These are phyloP conservation scores for Aspergillus sclerotiicarbonarius DNA, from an alignment of 495 filamentous ascomycete species.

Conservation along the genomic window DNA sequence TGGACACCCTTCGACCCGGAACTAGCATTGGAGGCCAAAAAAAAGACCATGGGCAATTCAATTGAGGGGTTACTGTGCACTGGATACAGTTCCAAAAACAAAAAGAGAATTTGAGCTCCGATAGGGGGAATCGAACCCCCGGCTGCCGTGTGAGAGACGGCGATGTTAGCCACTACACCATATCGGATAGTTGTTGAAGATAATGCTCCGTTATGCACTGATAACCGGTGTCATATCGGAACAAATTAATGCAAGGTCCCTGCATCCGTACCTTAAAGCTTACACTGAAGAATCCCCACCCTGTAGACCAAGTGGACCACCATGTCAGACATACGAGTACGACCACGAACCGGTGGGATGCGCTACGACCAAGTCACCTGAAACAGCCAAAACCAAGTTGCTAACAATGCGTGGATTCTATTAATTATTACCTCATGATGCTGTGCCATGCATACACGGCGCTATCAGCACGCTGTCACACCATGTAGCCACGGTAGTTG, in stretches of 20 bases:
- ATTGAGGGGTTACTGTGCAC: not conserved
- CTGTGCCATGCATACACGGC: conserved; percentile 13
- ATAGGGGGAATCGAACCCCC: conserved; percentile 40
- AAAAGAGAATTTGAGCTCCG: conserved; percentile 17
- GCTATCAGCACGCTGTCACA: conserved; percentile 7
- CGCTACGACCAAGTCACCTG: not conserved
- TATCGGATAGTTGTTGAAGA: not conserved
- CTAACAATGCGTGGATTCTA: conserved; percentile 23
- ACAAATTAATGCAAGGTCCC: too few species aligned
- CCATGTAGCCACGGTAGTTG: conserved; percentile 11
- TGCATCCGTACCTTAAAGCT: too few species aligned
- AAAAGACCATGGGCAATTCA: not conserved
- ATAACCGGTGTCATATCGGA: too few species aligned
- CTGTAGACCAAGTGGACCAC: too few species aligned
- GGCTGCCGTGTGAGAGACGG: conserved; percentile 29
- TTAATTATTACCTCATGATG: conserved; percentile 26
- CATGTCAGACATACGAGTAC: too few species aligned
- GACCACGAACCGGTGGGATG: not conserved
- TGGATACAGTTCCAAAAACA: not conserved
- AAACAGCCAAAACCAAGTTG: not conserved
- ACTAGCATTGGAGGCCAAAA: not conserved
- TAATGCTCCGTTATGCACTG: too few species aligned
- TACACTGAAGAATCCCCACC: too few species aligned
- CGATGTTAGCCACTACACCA: conserved; percentile 1
- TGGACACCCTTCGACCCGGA: too few species aligned